Evolutionary conservation across 306 rosid genomes (phyloP), one percentile per base, ranked within the genome.

Genomic region (Myrica gale): DNA sequence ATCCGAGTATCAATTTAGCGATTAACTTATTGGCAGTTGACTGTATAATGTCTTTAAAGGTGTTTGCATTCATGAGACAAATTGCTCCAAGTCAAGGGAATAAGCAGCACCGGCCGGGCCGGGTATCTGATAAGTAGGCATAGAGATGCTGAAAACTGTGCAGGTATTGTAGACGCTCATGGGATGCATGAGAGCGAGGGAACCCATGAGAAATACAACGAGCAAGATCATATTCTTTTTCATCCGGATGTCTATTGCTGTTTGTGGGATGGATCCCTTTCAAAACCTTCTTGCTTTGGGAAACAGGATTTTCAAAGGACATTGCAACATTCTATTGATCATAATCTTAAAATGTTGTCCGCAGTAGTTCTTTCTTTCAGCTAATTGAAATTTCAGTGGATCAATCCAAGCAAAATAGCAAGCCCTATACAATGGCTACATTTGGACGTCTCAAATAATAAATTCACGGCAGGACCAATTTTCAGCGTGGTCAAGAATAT

Each of bases 381-480:
- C 2, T 32, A 32, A 54, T 4, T 82, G 88, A 42, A 39, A 70
- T 12, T 84, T 87, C 71, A 75, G 45, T 39, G 87, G 83, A n/a
- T 50, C 52, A 72, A 75, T 87, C 20, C 88, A 0, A 21, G 1
- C 46, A 75, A 82, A 5, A 9, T 84, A 39, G 77, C 84, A 15
- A 4, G 76, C 21, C 82, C 82, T 65, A 75, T 79, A 37, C 19
- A 78, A 45, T 81, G 84, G 52, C 77, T 74, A 23, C 3, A 50
- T 57, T 47, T 84, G 7, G 85, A 82, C 52, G 11, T 87, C 39
- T 84, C 87, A 1, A 56, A 0, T 3, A 87, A 87, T 17, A 63
- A 73, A 12, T 76, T 87, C 51, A 69, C 39, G 3, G n/a, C n/a
- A n/a, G 83, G 90, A 32, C 46, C 70, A 8, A 76, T 87, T 2